Evolutionary conservation across 176 grass and related monocot genomes (phyloP), one percentile per base, ranked within the genome.

Genomic region (Raddia guianensis): DNA sequence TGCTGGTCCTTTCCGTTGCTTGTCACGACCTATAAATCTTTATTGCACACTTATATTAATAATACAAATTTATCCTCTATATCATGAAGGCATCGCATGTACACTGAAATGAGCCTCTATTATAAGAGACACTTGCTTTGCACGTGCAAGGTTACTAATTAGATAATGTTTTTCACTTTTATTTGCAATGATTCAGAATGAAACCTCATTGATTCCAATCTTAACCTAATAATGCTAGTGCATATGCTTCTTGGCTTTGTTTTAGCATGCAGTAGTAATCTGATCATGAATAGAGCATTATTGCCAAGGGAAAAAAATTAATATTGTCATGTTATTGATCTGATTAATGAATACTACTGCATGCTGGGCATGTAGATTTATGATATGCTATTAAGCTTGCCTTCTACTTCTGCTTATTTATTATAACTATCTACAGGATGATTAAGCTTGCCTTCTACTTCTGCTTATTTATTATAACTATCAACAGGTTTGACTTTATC

Each of bases 341-440:
- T 70, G 37, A 14, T 69, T 56, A 55, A 59, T 80, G 12, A 6
- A 54, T 80, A 47, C 19, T 75, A 34, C n/a, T n/a, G n/a, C n/a
- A 12, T 68, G 48, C 45, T 70, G 65, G 40, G 20, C 40, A 67
- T 80, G 9, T 78, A 27, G 42, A 77, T 3, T n/a, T 78, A 58
- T 56, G 57, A 64, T 32, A 9, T 70, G 11, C 18, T 19, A 76
- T 98, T 43, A 98, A 98, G 75, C 96, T 98, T 80, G 80, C 84
- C 62, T 86, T 93, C 70, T 98, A 98, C 79, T 92, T 94, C 50
- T 83, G 71, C 66, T 91, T 93, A 76, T 98, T 98, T 93, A 83
- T 98, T 60, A 86, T 98, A 82, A 90, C 90, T 46, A 98, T 98
- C 72, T 98, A 95, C 88, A 98, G 95, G 95, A n/a, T n/a, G n/a